Conservation (phyloP, 1,284 basidiomycete genomes). For the Marasmius fiardii region DNA sequence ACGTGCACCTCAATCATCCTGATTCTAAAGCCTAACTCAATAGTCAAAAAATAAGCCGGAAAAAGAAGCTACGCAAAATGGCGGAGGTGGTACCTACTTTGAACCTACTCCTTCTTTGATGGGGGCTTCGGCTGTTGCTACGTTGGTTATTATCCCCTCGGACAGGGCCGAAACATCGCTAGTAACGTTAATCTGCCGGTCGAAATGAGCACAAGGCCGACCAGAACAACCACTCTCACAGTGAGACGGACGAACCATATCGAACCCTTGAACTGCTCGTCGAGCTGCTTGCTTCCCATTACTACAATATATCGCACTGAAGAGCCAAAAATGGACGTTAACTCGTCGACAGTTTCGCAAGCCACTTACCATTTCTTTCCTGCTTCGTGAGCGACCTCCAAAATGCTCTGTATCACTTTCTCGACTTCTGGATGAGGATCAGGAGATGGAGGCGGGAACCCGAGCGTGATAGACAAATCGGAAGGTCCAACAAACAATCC, state of each 20-base stretch:
- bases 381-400: slow-evolving; percentile 47
- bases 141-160: no score
- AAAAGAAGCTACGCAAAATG: no score
- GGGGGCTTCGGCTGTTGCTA: no score
- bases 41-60: no score
- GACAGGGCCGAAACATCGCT: no score
- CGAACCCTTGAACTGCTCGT: not conserved
- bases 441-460: slow-evolving; percentile 54
- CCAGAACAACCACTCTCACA: not conserved
- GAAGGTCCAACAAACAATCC: slow-evolving; percentile 63
- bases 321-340: no score
- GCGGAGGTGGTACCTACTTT: no score
- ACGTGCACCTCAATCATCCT: no score
- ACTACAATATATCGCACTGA: not conserved
- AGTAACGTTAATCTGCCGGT: no score
- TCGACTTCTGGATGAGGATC: slow-evolving; percentile 64
- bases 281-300: not conserved
- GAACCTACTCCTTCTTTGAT: no score
- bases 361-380: slow-evolving; percentile 62
- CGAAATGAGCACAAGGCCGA: no score
- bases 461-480: slow-evolving; percentile 58
- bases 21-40: no score
- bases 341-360: not conserved
- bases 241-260: not conserved
- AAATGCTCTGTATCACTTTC: slow-evolving; percentile 55